Conservation (phyloP, 2,329 filamentous ascomycete genomes). For the Aspergillus ochraceoroseus region DNA sequence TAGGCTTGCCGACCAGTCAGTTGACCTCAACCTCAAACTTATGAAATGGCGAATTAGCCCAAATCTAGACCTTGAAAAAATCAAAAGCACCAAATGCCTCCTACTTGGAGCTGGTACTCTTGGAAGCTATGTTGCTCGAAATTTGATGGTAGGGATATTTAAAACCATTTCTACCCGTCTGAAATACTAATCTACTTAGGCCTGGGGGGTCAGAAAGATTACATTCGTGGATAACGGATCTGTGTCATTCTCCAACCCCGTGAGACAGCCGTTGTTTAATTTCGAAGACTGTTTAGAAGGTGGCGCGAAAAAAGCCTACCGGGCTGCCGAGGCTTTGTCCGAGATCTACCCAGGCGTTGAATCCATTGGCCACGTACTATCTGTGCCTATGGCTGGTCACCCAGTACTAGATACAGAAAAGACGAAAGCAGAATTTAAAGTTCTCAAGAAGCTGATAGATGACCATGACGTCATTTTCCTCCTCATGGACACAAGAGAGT, state of each 20-base stretch:
- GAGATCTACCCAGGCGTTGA: slow-evolving; percentile 90
- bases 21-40: slow-evolving; percentile 92
- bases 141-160: slow-evolving; percentile 58
- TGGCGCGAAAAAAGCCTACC: slow-evolving; percentile 73
- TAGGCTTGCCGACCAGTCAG: slow-evolving; percentile 79
- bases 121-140: slow-evolving; percentile 87
- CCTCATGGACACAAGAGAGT: slow-evolving; percentile 95
- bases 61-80: slow-evolving; percentile 75
- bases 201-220: slow-evolving; percentile 92
- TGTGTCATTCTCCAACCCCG: slow-evolving; percentile 94
- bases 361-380: slow-evolving; percentile 70
- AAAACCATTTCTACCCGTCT: neutral
- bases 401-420: slow-evolving; percentile 69
- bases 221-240: slow-evolving; percentile 91
- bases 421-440: slow-evolving; percentile 68
- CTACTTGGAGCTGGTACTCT: slow-evolving; percentile 88
- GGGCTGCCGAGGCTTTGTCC: slow-evolving; percentile 72
- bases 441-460: slow-evolving; percentile 67
- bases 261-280: slow-evolving; percentile 85
- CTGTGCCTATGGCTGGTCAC: slow-evolving; percentile 94
- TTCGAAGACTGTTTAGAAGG: slow-evolving; percentile 85
- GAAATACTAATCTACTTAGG: slow-evolving; percentile 37
- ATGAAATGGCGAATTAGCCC: slow-evolving; percentile 99
- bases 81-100: slow-evolving; percentile 85
- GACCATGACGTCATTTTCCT: slow-evolving; percentile 89